phyloP scores from a whole-genome alignment of 495 filamentous ascomycete species.

The Aspergillus egyptiacus region DNA sequence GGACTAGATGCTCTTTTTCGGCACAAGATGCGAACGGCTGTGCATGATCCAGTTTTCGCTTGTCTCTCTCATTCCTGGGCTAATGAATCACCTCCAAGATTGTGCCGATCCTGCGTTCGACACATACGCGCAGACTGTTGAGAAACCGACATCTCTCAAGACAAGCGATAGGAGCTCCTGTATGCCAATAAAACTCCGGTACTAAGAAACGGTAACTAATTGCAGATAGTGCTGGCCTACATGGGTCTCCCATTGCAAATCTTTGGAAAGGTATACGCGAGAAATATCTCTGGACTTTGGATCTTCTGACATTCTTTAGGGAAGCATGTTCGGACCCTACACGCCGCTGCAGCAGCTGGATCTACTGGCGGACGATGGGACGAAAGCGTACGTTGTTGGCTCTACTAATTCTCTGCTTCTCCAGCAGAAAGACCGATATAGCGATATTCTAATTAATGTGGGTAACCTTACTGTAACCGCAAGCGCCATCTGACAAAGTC shows the following conservation, averaged over 20 bases:
- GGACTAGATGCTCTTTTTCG: conserved; percentile 93
- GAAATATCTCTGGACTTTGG: not conserved
- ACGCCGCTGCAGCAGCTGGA: conserved; percentile 95
- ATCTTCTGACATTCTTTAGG: conserved; percentile 44
- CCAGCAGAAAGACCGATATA: conserved; percentile 95
- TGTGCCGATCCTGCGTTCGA: conserved; percentile 88
- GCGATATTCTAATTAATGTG: conserved; percentile 90
- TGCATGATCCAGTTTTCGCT: conserved; percentile 99
- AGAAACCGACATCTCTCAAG: conserved; percentile 75
- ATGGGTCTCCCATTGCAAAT: conserved; percentile 94
- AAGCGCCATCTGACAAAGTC: not conserved
- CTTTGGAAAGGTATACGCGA: conserved; percentile 73
- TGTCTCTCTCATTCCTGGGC: conserved; percentile 85
- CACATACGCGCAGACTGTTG: conserved; percentile 67
- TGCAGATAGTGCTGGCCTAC: conserved; percentile 63
- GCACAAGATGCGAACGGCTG: conserved; percentile 83
- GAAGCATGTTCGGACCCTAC: conserved; percentile 93
- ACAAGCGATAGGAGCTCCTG: conserved; percentile 86
- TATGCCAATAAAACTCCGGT: conserved; percentile 25
- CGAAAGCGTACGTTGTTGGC: conserved; percentile 95
- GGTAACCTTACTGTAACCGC: not conserved
- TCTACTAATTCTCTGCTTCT: conserved; percentile 92
- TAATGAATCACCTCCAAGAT: conserved; percentile 80
- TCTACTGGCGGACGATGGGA: conserved; percentile 85
- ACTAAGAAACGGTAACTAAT: conserved; percentile 21